Base-by-base conservation (phyloP, 805 yeast genomes). In the Kuraishia borneana region DNA sequence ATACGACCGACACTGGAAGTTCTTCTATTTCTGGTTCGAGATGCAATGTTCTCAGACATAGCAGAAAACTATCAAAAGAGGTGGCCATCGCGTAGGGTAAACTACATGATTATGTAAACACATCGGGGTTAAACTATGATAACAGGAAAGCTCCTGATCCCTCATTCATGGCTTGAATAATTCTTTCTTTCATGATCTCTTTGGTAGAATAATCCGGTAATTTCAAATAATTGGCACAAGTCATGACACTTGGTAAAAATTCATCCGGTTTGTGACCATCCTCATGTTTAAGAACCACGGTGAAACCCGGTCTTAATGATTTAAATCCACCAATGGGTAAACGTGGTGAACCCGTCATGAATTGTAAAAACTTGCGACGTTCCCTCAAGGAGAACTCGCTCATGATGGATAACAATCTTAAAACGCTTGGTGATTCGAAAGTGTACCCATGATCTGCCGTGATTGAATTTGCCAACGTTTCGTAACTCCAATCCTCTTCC, bases 181-280 rank as follows among this genome's bases (percentile, higher is more conserved):
- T 56, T 34, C 81, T 63, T 21, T 61, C 50, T 33, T 53, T 60
- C 78, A 92, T 67, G 2, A 83, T 55, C 13, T 65, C 75, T 38
- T 65, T 68, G 23, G 70, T 60, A 3, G 84, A 68, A 51, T 89
- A 92, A 41, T 81, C 72, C 4, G 98, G 97, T 16, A 92, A 60
- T 53, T 89, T 89, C 43, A 89, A 64, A 50, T 89, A 92, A 51
- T 89, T 89, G 3, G 94, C 96, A 62, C 98, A 89, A 0, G 98
- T 89, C 98, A 89, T 89, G 3, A 92, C 98, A 57, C 95, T 84
- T 2, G 98, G 97, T 37, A 92, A 63, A 48, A 80, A 87, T 40
- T 77, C 85, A 54, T 89, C 95, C 4, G 83, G 69, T 9, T 59
- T 55, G 18, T 71, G 51, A 0, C 76, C 80, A 31, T 70, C 76